These are phyloP conservation scores for Trichosporon ovoides DNA, from an alignment of 1,284 basidiomycete species.

Conservation along the genomic window DNA sequence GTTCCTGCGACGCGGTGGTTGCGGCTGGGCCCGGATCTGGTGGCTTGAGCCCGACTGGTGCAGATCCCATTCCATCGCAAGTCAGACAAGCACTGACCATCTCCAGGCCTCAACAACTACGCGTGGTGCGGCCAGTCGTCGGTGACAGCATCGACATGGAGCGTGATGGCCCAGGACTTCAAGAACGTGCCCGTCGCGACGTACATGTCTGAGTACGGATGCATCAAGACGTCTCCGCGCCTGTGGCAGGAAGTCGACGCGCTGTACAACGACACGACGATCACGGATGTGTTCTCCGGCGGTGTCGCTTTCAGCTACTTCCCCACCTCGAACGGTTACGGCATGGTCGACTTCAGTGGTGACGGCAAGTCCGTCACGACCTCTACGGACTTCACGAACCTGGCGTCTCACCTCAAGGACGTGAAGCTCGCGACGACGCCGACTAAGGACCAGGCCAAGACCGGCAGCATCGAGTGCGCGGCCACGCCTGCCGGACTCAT, in stretches of 20 bases:
- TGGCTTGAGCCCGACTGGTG: too few species aligned
- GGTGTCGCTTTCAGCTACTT: constrained; percentile 76
- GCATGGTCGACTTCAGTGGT: constrained; percentile 68
- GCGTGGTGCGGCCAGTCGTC: constrained; percentile 72
- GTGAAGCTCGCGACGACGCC: constrained; percentile 62
- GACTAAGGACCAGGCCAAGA: constrained; percentile 54
- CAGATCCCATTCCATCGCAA: too few species aligned
- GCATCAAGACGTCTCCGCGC: constrained; percentile 60
- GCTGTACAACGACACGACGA: constrained; percentile 61
- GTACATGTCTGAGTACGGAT: constrained; percentile 89
- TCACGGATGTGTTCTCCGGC: constrained; percentile 77
- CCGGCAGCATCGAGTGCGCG: constrained; percentile 63
- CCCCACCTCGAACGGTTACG: constrained; percentile 71
- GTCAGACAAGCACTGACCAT: too few species aligned
- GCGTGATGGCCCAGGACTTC: constrained; percentile 47
- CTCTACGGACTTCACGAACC: constrained; percentile 57
- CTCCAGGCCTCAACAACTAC: constrained; percentile 48
- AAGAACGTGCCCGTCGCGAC: constrained; percentile 65
- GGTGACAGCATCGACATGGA: constrained; percentile 55
- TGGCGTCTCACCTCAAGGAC: constrained; percentile 61
- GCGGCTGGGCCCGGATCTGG: too few species aligned
- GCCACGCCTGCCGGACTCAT: constrained; percentile 55
- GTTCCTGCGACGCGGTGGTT: too few species aligned
- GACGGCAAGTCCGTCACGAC: constrained; percentile 38
- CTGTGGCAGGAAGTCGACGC: constrained; percentile 73